These are phyloP conservation scores for Pseudozyma sp. DNA, from an alignment of 1,284 basidiomycete species.

Conservation along the genomic window DNA sequence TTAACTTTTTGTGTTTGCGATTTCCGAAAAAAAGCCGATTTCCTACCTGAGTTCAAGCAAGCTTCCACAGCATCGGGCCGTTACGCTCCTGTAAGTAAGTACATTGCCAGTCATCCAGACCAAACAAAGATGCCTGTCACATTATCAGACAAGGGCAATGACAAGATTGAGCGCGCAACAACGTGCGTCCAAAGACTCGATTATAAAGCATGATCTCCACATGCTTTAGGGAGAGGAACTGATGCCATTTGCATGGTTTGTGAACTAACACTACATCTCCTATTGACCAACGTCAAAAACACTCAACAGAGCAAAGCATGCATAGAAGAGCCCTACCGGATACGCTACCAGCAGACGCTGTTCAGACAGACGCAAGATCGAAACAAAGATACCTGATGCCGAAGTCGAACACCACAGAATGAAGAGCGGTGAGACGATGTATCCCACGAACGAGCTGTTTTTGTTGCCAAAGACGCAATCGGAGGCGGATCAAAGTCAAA, in stretches of 20 bases:
- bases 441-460: constrained; percentile 52
- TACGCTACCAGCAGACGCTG: constrained; percentile 68
- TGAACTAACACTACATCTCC: background rate
- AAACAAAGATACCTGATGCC: constrained; percentile 68
- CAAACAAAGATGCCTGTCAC: too few species aligned
- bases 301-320: constrained; percentile 66
- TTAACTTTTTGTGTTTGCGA: background rate
- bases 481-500: background rate
- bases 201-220: background rate
- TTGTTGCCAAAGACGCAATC: too few species aligned
- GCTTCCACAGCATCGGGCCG: too few species aligned
- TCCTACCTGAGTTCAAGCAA: background rate
- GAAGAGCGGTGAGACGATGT: constrained; percentile 64
- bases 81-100: too few species aligned
- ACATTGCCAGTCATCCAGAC: too few species aligned
- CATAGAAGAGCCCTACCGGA: constrained; percentile 67
- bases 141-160: background rate
- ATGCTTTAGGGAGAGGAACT: background rate
- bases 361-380: constrained; percentile 64
- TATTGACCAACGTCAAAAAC: constrained; percentile 59
- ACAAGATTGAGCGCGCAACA: background rate
- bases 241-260: background rate
- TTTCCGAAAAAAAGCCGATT: background rate
- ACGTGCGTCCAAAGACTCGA: background rate
- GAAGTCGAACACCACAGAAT: constrained; percentile 67